Evolutionary conservation across 106 monocot species (phyloP).

Genomic region (Narthecium ossifragum): DNA sequence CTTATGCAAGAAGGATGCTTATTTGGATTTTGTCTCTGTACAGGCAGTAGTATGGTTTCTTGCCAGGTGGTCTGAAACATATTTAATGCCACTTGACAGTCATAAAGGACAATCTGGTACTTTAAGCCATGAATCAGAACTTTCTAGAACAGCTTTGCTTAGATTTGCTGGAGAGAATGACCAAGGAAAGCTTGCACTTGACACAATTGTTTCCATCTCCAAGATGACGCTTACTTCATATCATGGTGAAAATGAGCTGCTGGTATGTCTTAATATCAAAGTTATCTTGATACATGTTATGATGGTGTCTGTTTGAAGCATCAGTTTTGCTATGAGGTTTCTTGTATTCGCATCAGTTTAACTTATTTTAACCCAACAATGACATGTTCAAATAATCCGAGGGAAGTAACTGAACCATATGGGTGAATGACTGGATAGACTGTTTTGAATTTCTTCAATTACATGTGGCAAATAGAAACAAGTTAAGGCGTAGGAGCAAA

Average conservation of each 20-base stretch:
- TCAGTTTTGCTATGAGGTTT: too few relatives aligned
- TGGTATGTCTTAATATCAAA: constrained; percentile 51
- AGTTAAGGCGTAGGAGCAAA: too few relatives aligned
- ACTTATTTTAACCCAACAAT: too few relatives aligned
- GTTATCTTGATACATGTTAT: too few relatives aligned
- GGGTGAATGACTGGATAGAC: too few relatives aligned
- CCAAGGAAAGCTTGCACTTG: constrained; percentile 69
- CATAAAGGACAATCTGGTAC: constrained; percentile 23
- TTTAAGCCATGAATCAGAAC: constrained; percentile 17
- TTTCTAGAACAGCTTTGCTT: constrained; percentile 47
- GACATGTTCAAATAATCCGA: too few relatives aligned
- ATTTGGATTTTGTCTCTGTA: not conserved
- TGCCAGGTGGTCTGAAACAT: constrained; percentile 92
- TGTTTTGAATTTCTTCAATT: too few relatives aligned
- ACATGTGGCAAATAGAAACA: too few relatives aligned
- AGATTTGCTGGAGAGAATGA: constrained; percentile 76
- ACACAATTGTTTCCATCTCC: constrained; percentile 62
- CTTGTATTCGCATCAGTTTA: too few relatives aligned
- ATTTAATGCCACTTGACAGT: constrained; percentile 62
- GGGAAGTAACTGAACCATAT: too few relatives aligned
- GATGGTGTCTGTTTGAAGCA: too few relatives aligned
- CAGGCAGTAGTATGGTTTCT: constrained; percentile 96
- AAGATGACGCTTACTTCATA: constrained; percentile 53
- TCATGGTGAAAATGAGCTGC: constrained; percentile 78
- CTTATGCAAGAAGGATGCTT: too few relatives aligned